phyloP scores from a whole-genome alignment of 2,329 filamentous ascomycete species.

The Colletotrichum sp. region DNA sequence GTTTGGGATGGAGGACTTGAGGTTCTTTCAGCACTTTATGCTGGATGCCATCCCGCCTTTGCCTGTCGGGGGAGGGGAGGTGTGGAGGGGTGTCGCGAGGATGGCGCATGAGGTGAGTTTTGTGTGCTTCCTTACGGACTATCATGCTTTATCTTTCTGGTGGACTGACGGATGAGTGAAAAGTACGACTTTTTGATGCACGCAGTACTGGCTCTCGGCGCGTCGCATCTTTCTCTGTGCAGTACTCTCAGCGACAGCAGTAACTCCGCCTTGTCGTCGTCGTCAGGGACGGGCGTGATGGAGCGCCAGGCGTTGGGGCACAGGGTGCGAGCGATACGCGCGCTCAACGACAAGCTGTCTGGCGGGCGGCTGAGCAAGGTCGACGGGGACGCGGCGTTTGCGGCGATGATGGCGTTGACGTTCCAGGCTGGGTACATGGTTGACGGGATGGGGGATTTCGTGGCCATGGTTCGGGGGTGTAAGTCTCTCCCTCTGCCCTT shows the following conservation, averaged over 20 bases:
- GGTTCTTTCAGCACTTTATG: slow-evolving; percentile 59
- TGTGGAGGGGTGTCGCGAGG: slow-evolving; percentile 41
- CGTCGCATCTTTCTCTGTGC: slow-evolving; percentile 38
- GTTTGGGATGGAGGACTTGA: slow-evolving; percentile 50
- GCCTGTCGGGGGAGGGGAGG: slow-evolving; percentile 36
- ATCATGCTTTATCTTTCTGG: not conserved
- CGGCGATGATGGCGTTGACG: slow-evolving; percentile 37
- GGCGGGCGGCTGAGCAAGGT: slow-evolving; percentile 28
- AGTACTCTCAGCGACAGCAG: no score
- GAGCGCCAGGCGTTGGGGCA: slow-evolving; percentile 36
- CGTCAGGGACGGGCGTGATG: slow-evolving; percentile 24
- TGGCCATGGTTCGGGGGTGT: slow-evolving; percentile 43
- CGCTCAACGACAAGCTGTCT: slow-evolving; percentile 37
- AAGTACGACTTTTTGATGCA: slow-evolving; percentile 46
- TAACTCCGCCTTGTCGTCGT: not conserved
- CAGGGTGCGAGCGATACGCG: slow-evolving; percentile 39
- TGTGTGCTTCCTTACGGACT: not conserved
- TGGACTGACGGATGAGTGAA: slow-evolving; percentile 7
- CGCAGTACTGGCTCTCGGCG: slow-evolving; percentile 44
- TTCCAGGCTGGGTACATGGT: slow-evolving; percentile 44
- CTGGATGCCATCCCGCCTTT: slow-evolving; percentile 46
- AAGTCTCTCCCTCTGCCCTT: slow-evolving; percentile 7
- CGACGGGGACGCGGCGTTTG: slow-evolving; percentile 42
- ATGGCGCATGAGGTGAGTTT: slow-evolving; percentile 39
- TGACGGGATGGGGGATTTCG: slow-evolving; percentile 43